These are phyloP conservation scores for Coccomyxa subellipsoidea DNA, from an alignment of 163 green algal genomes.

Conservation along the genomic window DNA sequence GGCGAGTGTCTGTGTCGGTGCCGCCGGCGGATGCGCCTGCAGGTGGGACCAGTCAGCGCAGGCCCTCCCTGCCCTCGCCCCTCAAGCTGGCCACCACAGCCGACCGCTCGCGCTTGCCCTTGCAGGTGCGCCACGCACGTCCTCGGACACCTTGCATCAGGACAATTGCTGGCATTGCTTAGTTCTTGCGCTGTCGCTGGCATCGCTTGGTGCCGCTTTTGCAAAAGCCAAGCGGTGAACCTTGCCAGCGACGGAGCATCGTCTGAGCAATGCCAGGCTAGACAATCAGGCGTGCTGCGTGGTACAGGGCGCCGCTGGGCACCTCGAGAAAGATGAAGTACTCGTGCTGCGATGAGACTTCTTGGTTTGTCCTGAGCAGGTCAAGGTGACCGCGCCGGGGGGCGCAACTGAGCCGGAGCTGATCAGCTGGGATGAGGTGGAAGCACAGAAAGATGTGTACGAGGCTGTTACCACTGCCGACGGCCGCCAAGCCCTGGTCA, in stretches of 20 bases:
- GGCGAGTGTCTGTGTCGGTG: not conserved
- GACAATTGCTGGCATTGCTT: no score
- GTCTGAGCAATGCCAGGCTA: no score
- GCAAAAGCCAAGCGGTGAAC: no score
- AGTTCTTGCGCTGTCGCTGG: no score
- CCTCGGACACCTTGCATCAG: no score
- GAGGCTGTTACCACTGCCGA: not conserved
- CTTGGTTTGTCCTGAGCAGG: not conserved
- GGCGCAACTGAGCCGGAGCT: constrained; percentile 1
- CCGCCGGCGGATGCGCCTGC: not conserved
- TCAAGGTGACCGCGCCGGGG: not conserved
- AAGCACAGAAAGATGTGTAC: constrained; percentile 4
- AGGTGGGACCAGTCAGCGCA: not conserved
- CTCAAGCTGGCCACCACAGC: not conserved
- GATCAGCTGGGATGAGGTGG: constrained; percentile 21
- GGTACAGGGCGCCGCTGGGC: no score
- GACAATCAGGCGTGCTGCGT: no score
- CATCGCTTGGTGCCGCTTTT: no score
- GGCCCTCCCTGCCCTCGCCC: not conserved
- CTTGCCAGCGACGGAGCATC: no score
- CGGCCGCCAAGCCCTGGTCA: constrained; percentile 9
- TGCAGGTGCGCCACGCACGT: not conserved
- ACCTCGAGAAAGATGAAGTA: no score
- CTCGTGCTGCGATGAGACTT: no score
- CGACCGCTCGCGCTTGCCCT: not conserved